Conservation (phyloP, 2,329 filamentous ascomycete genomes). For the Rasamsonia emersonii region DNA sequence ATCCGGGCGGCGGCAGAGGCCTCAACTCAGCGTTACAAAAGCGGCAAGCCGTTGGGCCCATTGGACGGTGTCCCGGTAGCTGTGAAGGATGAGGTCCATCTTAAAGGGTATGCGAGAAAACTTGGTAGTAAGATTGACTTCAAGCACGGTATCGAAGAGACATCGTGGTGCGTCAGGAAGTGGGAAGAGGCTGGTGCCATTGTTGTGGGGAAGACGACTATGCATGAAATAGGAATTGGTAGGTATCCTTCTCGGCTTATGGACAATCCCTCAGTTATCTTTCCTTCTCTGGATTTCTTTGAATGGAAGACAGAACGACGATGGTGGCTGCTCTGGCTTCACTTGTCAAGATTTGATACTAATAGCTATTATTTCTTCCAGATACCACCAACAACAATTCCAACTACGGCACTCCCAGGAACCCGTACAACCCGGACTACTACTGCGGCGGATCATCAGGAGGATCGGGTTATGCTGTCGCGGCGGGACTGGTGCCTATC, state of each 20-base stretch:
- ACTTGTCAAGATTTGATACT: too few relatives aligned
- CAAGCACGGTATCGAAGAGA: conserved; percentile 42
- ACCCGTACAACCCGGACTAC: conserved; percentile 67
- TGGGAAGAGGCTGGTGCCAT: conserved; percentile 68
- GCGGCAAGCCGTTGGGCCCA: conserved; percentile 56
- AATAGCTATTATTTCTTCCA: conserved; percentile 10
- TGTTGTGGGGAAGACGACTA: conserved; percentile 65
- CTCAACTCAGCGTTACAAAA: conserved; percentile 64
- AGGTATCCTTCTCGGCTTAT: conserved; percentile 15
- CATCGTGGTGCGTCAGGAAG: conserved; percentile 62
- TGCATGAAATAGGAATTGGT: conserved; percentile 72
- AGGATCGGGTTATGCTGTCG: conserved; percentile 62
- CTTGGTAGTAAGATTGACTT: conserved; percentile 56
- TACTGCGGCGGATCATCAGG: conserved; percentile 77
- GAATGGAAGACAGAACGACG: not conserved
- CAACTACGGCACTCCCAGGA: conserved; percentile 63
- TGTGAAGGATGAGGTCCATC: conserved; percentile 71
- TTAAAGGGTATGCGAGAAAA: conserved; percentile 61
- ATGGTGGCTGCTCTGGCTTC: too few relatives aligned
- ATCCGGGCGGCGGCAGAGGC: conserved; percentile 60
- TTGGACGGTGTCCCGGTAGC: conserved; percentile 77
- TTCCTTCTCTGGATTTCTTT: not conserved
- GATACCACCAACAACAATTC: conserved; percentile 81
- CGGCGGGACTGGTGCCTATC: conserved; percentile 62
- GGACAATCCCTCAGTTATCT: not conserved